Conservation (phyloP, 129 eudicot genomes). For the Tagetes patula region DNA sequence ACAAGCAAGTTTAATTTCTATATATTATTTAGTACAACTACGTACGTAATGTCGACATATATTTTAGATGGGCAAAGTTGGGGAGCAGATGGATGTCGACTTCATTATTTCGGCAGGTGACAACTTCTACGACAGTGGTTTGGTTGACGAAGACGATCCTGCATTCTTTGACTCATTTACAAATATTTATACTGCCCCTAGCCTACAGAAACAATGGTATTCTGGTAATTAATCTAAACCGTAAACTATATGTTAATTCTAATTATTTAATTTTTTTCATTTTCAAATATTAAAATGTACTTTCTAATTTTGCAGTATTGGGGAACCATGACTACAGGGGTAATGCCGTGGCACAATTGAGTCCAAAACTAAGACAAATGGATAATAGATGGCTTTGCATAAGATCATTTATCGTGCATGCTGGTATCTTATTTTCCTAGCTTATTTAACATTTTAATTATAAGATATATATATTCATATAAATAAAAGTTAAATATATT, state of each 20-base stretch:
- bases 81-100: conserved; percentile 44
- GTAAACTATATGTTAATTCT: background rate
- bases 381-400: conserved; percentile 65
- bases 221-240: conserved; percentile 34
- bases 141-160: conserved; percentile 44
- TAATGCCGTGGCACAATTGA: conserved; percentile 62
- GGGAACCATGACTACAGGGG: conserved; percentile 92
- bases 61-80: conserved; percentile 51
- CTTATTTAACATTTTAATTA: background rate
- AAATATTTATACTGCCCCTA: conserved; percentile 51
- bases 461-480: background rate
- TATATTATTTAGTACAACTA: too few species aligned
- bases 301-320: conserved; percentile 38
- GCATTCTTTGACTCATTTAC: conserved; percentile 56
- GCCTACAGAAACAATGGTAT: conserved; percentile 66
- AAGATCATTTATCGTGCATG: conserved; percentile 46
- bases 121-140: conserved; percentile 57
- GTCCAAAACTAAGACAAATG: conserved; percentile 45
- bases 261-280: background rate
- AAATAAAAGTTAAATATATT: background rate
- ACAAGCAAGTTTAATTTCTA: too few species aligned
- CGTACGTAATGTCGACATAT: background rate
- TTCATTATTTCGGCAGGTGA: conserved; percentile 65
- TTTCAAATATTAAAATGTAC: background rate
- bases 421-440: conserved; percentile 35